Percentiles rank a stretch among this genome's conserved stretches.
Conservation (phyloP, 129 eudicot species). For the Scalesia atractyloides region DNA sequence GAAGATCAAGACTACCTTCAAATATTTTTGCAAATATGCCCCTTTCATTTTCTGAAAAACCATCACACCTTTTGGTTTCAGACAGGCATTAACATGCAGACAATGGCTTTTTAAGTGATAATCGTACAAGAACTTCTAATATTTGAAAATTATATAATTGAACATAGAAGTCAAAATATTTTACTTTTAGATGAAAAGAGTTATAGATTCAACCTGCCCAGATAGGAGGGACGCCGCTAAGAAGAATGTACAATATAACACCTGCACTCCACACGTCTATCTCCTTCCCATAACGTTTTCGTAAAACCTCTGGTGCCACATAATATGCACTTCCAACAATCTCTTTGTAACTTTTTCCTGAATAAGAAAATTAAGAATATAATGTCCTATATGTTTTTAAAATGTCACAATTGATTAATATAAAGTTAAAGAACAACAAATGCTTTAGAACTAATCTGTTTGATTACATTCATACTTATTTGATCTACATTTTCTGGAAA, state of each 20-base stretch:
- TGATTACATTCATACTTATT: too few relatives aligned
- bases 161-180: neutral
- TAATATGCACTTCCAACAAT: constrained; percentile 91
- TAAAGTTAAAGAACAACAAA: neutral
- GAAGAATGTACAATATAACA: constrained; percentile 78
- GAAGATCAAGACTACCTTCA: constrained; percentile 58
- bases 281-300: constrained; percentile 76
- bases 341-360: constrained; percentile 64
- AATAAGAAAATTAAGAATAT: neutral
- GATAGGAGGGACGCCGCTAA: constrained; percentile 89
- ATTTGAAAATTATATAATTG: neutral
- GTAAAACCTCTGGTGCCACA: constrained; percentile 90
- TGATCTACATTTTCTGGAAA: too few relatives aligned
- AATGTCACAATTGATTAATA: neutral
- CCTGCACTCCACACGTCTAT: constrained; percentile 97
- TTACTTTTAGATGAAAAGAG: neutral
- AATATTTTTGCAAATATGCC: constrained; percentile 61
- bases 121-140: neutral
- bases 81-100: neutral
- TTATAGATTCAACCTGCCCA: constrained; percentile 64
- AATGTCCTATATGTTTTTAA: neutral
- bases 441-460: too few relatives aligned
- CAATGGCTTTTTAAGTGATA: neutral
- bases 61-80: neutral
- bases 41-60: constrained; percentile 63